Evolutionary conservation across 495 filamentous ascomycete genomes (phyloP), one percentile per base, ranked within the genome.

Genomic region (Antarctomyces pellizariae): DNA sequence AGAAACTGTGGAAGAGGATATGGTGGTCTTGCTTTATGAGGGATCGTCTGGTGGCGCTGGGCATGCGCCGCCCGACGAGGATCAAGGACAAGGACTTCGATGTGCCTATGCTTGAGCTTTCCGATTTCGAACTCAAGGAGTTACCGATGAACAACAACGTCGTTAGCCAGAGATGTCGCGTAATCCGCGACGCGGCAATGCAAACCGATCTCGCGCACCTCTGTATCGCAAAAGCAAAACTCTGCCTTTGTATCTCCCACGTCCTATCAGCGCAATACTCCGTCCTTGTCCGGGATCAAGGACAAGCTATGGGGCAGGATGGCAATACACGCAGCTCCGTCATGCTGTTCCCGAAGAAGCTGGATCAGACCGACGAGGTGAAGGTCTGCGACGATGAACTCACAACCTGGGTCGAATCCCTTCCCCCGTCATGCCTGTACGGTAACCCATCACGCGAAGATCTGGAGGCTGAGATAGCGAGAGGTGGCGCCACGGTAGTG

Each of bases 1-100:
- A 75, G 39, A 68, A 64, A 33, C 53, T 90, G 35, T 84, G 77
- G 76, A 89, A 82, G 47, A 57, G 78, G 17, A 78, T 92, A 30
- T 92, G 80, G 82, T 91, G 82, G 82, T 82, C 75, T 25, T 80
- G 73, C 30, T 86, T 83, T 38, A 86, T 84, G 59, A 67, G 79
- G 22, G 82, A 92, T 48, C 74, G 78, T 22, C 49, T 89, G 18
- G 73, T 92, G 32, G 82, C 82, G 3, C 46, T 91, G 11, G 82
- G 80, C 18, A 89, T 90, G 79, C 64, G 82, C 27, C 64, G 80
- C 32, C 82, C 79, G 6, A 83, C 77, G 33, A 57, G 79, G 22
- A 78, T 91, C 47, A 86, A 89, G 57, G 68, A 74, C 35, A 73
- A 82, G 35, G 78, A 90, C 45, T 86, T 70, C 42, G 74, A 89